Evolutionary conservation across 2,329 filamentous ascomycete species (phyloP).

Genomic region (Aspergillus fumigatiaffinis): DNA sequence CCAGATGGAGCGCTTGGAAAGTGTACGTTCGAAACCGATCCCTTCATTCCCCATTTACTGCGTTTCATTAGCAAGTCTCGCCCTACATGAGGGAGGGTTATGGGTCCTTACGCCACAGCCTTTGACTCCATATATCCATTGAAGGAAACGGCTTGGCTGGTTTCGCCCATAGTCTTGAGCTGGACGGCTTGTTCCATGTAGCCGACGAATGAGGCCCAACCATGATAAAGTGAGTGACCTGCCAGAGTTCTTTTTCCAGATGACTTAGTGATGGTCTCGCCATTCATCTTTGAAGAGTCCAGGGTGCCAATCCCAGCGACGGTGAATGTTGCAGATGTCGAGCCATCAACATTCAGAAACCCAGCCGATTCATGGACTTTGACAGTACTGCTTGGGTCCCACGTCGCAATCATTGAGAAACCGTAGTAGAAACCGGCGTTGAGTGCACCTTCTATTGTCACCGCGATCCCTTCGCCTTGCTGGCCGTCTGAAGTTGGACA

Average conservation of each 20-base stretch:
- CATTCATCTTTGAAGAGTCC: background rate
- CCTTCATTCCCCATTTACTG: no score
- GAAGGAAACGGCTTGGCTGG: background rate
- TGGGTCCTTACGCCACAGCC: no score
- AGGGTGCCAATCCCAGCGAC: background rate
- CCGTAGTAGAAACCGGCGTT: background rate
- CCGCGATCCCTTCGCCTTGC: background rate
- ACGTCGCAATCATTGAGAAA: background rate
- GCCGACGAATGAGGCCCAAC: background rate
- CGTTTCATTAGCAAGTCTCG: no score
- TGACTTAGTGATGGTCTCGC: background rate
- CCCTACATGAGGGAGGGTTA: no score
- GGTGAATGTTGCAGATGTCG: background rate
- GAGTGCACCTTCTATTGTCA: background rate
- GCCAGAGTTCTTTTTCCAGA: background rate
- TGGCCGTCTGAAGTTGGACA: background rate
- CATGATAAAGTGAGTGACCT: background rate
- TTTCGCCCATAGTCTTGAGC: background rate
- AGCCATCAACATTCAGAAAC: background rate
- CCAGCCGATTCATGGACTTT: background rate
- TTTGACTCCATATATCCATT: background rate
- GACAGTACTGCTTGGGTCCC: background rate
- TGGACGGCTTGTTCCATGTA: background rate
- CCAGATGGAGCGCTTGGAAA: background rate
- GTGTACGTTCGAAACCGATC: background rate